A percentile compares a stretch with the other conserved stretches of the same genome.
Evolutionary conservation across 768 basidiomycete species (phyloP).

Genomic region (Cystofilobasidium ferigula): DNA sequence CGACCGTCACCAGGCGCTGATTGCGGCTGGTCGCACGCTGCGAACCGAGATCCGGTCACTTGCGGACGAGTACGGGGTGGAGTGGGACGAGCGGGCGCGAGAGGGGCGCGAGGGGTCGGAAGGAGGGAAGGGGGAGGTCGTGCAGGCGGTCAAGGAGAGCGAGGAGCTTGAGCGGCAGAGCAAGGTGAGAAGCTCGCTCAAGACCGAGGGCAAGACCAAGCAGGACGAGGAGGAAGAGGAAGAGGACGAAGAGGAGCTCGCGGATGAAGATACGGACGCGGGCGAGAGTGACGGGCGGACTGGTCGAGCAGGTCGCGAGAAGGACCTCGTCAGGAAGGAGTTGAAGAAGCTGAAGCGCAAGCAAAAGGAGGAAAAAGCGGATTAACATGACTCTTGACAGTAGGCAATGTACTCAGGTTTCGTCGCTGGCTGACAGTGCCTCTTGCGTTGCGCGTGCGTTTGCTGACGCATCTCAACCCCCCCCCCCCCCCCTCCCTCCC

Average conservation of each 20-base stretch:
- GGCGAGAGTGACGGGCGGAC: no score
- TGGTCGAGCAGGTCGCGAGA: no score
- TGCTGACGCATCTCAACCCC: no score
- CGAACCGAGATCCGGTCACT: conserved; percentile 7
- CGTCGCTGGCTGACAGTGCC: no score
- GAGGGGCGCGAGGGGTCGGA: not conserved
- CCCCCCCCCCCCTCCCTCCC: no score
- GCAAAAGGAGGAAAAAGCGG: no score
- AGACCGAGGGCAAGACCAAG: not conserved
- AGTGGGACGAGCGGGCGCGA: conserved; percentile 1
- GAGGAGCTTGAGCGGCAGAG: not conserved
- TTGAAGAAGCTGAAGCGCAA: no score
- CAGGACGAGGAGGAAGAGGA: conserved; percentile 4
- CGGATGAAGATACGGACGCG: conserved; percentile 1
- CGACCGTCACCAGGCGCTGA: conserved; percentile 4
- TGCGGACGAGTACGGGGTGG: conserved; percentile 18
- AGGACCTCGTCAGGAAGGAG: no score
- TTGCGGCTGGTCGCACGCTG: not conserved
- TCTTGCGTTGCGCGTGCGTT: no score
- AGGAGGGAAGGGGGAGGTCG: conserved; percentile 4
- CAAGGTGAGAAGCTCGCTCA: not conserved
- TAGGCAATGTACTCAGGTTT: no score
- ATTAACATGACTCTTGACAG: no score
- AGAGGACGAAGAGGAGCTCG: conserved; percentile 20
- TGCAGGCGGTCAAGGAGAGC: not conserved